These are phyloP conservation scores for Cryptococcus sp. DNA, from an alignment of 1,284 basidiomycete genomes.

Conservation along the genomic window DNA sequence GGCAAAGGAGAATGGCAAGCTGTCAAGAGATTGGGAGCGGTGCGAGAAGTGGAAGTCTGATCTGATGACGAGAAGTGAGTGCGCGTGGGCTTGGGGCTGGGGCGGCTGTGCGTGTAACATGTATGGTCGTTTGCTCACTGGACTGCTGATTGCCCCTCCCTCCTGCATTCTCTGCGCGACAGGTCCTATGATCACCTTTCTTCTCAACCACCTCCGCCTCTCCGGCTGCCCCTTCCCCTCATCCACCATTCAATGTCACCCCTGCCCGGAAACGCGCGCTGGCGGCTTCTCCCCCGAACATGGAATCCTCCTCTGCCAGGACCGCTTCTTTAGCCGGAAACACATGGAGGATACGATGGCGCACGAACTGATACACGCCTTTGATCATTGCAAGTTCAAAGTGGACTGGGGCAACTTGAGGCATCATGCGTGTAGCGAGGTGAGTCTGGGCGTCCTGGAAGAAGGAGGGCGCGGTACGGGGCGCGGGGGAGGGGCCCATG, in stretches of 20 bases:
- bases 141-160: not conserved
- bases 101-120: too few species aligned
- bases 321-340: conserved; percentile 71
- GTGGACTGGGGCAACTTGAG: conserved; percentile 86
- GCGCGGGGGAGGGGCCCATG: not conserved
- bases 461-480: too few species aligned
- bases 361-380: conserved; percentile 95
- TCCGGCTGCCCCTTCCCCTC: conserved; percentile 64
- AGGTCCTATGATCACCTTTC: conserved; percentile 83
- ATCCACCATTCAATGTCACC: conserved; percentile 72
- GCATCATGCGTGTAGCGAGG: conserved; percentile 95
- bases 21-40: conserved; percentile 50
- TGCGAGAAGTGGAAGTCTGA: conserved; percentile 54
- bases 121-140: not conserved
- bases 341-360: conserved; percentile 91
- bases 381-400: conserved; percentile 89
- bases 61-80: conserved; percentile 51
- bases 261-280: conserved; percentile 68
- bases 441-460: conserved; percentile 49
- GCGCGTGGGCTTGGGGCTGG: too few species aligned
- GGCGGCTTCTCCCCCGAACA: conserved; percentile 79
- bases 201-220: conserved; percentile 74
- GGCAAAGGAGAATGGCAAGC: conserved; percentile 25
- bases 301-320: conserved; percentile 79
- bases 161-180: not conserved